These are phyloP conservation scores for Leishmania guyanensis DNA, from an alignment of 208 protist species.

Conservation along the genomic window DNA sequence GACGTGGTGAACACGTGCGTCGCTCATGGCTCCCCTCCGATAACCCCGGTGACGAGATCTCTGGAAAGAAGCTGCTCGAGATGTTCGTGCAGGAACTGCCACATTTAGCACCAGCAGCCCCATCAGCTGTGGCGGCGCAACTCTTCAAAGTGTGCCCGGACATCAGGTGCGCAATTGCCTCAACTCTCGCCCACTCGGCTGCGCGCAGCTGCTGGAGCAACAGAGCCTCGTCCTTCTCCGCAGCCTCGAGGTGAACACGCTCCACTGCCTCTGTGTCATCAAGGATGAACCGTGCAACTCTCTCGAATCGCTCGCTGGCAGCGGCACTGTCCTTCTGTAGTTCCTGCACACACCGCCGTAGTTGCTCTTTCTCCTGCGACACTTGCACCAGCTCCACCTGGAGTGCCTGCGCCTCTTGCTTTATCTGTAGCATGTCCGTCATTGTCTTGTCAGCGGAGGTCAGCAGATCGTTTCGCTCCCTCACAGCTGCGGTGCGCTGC, in stretches of 20 bases:
- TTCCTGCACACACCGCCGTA: constrained; percentile 19
- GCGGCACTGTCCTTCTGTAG: neutral
- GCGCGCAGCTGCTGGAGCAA: neutral
- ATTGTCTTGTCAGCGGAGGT: constrained; percentile 7
- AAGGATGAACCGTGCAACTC: neutral
- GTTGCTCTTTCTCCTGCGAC: constrained; percentile 14
- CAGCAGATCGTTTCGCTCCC: constrained; percentile 34
- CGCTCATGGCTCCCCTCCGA: constrained; percentile 17
- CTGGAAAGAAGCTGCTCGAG: neutral
- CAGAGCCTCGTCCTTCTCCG: neutral
- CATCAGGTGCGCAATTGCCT: no score
- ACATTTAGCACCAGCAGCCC: neutral
- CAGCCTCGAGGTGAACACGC: neutral
- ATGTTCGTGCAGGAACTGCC: neutral
- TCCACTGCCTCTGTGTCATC: constrained; percentile 8
- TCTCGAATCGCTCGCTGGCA: neutral
- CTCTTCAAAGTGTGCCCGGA: neutral
- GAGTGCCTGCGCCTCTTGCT: constrained; percentile 24
- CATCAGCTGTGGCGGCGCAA: neutral
- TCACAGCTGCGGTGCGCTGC: constrained; percentile 20
- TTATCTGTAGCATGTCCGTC: constrained; percentile 2
- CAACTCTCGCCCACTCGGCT: neutral
- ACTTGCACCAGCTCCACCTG: constrained; percentile 22
- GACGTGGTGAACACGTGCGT: constrained; percentile 19
- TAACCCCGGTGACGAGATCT: constrained; percentile 10